A percentile compares a stretch with the other conserved stretches of the same genome.
Conservation (phyloP, 2,329 filamentous ascomycete genomes). For the Aspergillus thermomutatus region DNA sequence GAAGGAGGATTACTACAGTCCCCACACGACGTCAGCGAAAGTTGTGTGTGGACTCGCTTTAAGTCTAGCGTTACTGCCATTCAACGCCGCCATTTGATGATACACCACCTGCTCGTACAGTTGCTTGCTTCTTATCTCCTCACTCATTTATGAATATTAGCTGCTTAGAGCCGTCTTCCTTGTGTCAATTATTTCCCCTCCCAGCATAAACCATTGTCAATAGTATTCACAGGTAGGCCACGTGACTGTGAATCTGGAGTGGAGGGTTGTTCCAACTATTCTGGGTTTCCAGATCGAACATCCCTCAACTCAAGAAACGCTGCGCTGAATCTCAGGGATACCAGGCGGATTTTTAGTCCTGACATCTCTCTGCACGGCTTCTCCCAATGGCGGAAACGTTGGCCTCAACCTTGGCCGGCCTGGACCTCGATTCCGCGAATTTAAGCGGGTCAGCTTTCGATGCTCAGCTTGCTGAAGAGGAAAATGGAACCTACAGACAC, state of each 20-base stretch:
- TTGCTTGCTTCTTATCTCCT: background rate
- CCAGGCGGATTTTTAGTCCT: background rate
- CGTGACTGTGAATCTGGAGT: background rate
- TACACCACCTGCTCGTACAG: background rate
- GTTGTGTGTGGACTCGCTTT: slow-evolving; percentile 7
- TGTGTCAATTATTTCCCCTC: background rate
- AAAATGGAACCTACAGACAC: slow-evolving; percentile 30
- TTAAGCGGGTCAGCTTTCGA: slow-evolving; percentile 26
- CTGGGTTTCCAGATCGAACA: background rate
- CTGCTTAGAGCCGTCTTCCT: background rate
- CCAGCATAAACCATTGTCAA: background rate
- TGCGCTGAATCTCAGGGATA: background rate
- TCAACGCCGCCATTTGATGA: slow-evolving; percentile 15
- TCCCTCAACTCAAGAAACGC: background rate
- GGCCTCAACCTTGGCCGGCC: slow-evolving; percentile 23
- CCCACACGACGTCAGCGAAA: slow-evolving; percentile 27
- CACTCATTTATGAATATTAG: background rate
- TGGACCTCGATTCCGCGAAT: slow-evolving; percentile 23
- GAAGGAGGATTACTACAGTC: slow-evolving; percentile 1
- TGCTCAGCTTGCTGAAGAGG: slow-evolving; percentile 27
- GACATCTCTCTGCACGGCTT: background rate
- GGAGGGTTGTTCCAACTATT: background rate
- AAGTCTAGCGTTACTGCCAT: slow-evolving; percentile 20
- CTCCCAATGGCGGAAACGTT: slow-evolving; percentile 25
- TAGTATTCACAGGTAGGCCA: background rate